These are phyloP conservation scores for Ceratocystis alfenasii DNA, from an alignment of 2,329 filamentous ascomycete genomes.

Conservation along the genomic window DNA sequence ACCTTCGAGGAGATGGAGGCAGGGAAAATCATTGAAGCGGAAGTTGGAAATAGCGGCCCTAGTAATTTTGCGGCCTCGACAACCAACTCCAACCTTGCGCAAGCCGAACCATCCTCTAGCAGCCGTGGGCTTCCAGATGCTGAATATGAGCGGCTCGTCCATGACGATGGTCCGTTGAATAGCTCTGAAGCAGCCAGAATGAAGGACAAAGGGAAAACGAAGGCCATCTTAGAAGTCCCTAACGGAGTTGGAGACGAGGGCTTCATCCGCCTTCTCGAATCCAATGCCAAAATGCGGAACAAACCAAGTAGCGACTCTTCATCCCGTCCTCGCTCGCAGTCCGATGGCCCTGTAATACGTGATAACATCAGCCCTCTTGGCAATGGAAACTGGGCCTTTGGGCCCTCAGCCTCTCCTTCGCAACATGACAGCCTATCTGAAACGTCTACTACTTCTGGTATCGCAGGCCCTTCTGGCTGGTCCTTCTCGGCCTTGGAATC, in stretches of 20 bases:
- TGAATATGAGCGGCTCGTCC: background rate
- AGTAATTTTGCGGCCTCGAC: background rate
- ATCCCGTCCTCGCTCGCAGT: constrained; percentile 36
- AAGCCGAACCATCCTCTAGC: background rate
- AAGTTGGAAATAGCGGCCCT: background rate
- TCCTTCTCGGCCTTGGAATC: constrained; percentile 20
- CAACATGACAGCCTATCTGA: background rate
- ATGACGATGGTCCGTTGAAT: background rate
- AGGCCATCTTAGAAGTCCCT: background rate
- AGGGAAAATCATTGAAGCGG: background rate
- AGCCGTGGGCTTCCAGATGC: background rate
- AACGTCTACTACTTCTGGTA: background rate
- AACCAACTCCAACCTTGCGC: background rate
- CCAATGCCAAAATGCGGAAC: background rate
- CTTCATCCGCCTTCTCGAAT: background rate
- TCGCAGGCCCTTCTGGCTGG: constrained; percentile 8
- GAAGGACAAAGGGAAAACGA: background rate
- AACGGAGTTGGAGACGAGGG: background rate
- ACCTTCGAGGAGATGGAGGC: background rate
- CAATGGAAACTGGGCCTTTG: constrained; percentile 45
- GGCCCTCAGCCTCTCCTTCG: background rate
- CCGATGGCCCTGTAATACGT: constrained; percentile 41
- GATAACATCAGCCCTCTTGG: constrained; percentile 41
- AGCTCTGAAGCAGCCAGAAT: background rate
- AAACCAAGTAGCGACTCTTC: constrained; percentile 2